Evolutionary conservation across 2,329 filamentous ascomycete genomes (phyloP).

Genomic region (Fusarium gaditjirri): DNA sequence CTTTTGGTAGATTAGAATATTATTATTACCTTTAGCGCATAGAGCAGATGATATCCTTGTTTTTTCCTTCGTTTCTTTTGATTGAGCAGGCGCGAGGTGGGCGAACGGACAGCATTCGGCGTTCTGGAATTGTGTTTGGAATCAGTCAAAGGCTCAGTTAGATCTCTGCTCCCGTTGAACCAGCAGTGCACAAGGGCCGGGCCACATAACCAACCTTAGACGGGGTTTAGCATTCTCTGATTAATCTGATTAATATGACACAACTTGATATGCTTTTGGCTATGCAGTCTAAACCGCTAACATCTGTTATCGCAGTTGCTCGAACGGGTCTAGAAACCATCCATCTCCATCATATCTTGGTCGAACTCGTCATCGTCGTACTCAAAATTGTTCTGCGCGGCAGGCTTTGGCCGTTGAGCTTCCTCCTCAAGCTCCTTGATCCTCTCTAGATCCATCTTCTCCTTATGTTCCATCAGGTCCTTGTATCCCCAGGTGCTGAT

Average conservation of each 20-base stretch:
- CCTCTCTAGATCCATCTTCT: constrained; percentile 75
- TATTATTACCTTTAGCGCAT: not conserved
- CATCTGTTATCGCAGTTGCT: not conserved
- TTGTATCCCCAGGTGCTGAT: constrained; percentile 90
- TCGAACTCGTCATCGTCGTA: constrained; percentile 65
- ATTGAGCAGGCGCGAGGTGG: constrained; percentile 3
- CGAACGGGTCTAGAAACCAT: constrained; percentile 46
- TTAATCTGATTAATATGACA: constrained; percentile 21
- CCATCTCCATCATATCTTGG: constrained; percentile 66
- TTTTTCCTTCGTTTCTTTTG: not conserved
- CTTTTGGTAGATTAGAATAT: constrained; percentile 36
- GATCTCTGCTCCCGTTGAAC: not conserved
- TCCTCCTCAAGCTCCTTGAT: constrained; percentile 70
- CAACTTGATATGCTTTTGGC: constrained; percentile 10
- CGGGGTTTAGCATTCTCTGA: not conserved
- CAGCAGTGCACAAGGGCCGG: not conserved
- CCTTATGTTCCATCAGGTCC: constrained; percentile 82
- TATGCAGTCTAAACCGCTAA: not conserved
- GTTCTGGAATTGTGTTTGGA: not conserved
- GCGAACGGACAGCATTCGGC: not conserved
- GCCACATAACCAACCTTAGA: not conserved
- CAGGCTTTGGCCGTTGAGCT: constrained; percentile 41
- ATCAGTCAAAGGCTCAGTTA: not conserved
- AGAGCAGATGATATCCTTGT: not conserved
- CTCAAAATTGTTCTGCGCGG: constrained; percentile 56